These are phyloP conservation scores for Phytopythium mirpurense DNA, from an alignment of 352 stramenopile genomes.

Conservation along the genomic window DNA sequence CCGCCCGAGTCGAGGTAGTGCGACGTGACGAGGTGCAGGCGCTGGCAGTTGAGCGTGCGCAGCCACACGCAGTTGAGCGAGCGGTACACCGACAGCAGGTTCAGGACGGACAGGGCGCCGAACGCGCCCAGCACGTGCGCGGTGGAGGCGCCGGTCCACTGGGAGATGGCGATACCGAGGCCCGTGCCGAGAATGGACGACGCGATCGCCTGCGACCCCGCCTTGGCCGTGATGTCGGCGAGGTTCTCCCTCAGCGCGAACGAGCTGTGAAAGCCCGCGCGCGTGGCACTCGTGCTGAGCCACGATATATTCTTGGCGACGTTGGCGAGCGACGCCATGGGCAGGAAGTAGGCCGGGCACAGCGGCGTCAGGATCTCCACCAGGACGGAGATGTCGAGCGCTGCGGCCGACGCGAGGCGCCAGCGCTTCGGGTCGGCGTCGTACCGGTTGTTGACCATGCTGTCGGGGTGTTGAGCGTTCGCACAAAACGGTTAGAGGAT, in stretches of 20 bases:
- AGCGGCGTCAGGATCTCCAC: constrained; percentile 90
- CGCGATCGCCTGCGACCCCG: constrained; percentile 91
- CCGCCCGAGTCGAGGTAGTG: constrained; percentile 28
- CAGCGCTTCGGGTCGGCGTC: constrained; percentile 94
- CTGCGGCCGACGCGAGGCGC: constrained; percentile 87
- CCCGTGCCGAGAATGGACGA: constrained; percentile 84
- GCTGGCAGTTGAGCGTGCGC: constrained; percentile 65
- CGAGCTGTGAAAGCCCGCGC: constrained; percentile 93
- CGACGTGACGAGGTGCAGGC: constrained; percentile 44
- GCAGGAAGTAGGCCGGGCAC: constrained; percentile 82
- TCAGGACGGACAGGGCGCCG: constrained; percentile 34
- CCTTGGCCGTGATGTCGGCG: constrained; percentile 95
- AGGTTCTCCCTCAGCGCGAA: constrained; percentile 90
- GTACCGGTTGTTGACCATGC: constrained; percentile 89
- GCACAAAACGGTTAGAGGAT: not conserved
- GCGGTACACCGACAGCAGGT: constrained; percentile 58
- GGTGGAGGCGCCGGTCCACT: constrained; percentile 47
- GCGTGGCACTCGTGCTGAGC: constrained; percentile 91
- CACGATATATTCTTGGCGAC: constrained; percentile 96
- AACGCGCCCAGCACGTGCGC: constrained; percentile 49
- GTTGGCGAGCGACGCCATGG: constrained; percentile 86
- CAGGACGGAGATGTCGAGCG: constrained; percentile 88
- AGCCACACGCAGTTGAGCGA: constrained; percentile 53
- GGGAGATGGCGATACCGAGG: constrained; percentile 58
- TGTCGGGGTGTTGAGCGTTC: not conserved